Evolutionary conservation across 306 rosid genomes (phyloP).

Genomic region (Cucurbita argyrosperma): DNA sequence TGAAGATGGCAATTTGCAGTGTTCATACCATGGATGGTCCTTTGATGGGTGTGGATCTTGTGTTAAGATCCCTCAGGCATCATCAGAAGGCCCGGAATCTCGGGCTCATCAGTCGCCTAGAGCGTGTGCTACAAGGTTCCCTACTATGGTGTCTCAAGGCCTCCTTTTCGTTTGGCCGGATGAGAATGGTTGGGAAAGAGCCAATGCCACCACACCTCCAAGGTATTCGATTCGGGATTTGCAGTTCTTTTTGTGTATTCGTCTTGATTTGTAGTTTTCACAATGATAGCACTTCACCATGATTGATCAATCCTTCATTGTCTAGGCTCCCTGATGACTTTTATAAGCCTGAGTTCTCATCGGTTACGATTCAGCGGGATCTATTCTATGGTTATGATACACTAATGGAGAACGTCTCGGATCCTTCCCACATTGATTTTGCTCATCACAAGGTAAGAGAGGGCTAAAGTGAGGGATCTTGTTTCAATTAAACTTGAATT

Average conservation of each 20-base stretch:
- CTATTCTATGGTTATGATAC: constrained; percentile 93
- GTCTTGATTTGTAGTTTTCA: too few relatives aligned
- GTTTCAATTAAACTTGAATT: not conserved
- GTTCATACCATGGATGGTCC: constrained; percentile 98
- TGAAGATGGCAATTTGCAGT: constrained; percentile 84
- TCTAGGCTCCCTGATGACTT: constrained; percentile 86
- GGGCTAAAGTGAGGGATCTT: not conserved
- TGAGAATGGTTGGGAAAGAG: constrained; percentile 93
- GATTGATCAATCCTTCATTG: not conserved
- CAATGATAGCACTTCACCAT: too few relatives aligned
- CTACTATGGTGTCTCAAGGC: constrained; percentile 82
- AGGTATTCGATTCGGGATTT: constrained; percentile 28
- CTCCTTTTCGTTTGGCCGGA: constrained; percentile 98
- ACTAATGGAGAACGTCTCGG: constrained; percentile 96
- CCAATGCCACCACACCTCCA: constrained; percentile 63
- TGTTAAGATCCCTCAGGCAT: constrained; percentile 75
- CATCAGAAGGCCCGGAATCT: constrained; percentile 77
- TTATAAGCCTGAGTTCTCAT: constrained; percentile 68
- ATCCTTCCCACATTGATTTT: constrained; percentile 92
- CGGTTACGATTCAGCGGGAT: constrained; percentile 97
- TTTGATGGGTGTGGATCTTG: constrained; percentile 85
- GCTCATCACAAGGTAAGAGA: constrained; percentile 89
- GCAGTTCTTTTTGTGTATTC: not conserved
- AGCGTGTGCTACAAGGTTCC: constrained; percentile 76
- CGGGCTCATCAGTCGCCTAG: constrained; percentile 64